Conservation (phyloP, 805 yeast species). For the Suhomyces pyralidae region DNA sequence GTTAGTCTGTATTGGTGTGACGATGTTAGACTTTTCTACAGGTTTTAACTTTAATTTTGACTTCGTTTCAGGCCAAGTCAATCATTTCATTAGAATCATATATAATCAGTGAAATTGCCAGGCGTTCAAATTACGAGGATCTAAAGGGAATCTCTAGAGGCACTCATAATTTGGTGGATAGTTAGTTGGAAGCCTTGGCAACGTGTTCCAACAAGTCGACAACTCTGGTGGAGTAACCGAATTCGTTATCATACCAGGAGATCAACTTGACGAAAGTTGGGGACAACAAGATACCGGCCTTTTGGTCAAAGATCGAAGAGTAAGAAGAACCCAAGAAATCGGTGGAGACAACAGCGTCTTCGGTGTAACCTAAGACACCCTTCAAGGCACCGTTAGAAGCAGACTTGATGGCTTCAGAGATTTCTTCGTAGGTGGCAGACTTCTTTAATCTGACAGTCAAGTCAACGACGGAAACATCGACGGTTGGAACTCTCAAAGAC, state of each 20-base stretch:
- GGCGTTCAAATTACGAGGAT: slow-evolving; percentile 1
- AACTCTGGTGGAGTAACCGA: slow-evolving; percentile 37
- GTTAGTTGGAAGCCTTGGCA: slow-evolving; percentile 20
- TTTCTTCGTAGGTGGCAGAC: slow-evolving; percentile 32
- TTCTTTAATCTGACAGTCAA: slow-evolving; percentile 32
- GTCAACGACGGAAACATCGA: slow-evolving; percentile 35
- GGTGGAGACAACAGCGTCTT: slow-evolving; percentile 34
- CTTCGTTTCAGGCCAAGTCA: slow-evolving; percentile 2
- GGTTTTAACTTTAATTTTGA: neutral
- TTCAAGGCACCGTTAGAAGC: slow-evolving; percentile 33
- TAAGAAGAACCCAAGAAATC: slow-evolving; percentile 29
- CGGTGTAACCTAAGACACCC: slow-evolving; percentile 36
- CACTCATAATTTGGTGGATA: slow-evolving; percentile 10
- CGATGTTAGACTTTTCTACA: too few species aligned
- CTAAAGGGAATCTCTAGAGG: neutral
- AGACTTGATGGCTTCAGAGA: slow-evolving; percentile 28
- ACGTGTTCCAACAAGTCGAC: slow-evolving; percentile 34
- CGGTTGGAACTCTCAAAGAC: slow-evolving; percentile 36
- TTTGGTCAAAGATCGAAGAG: slow-evolving; percentile 32
- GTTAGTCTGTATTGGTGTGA: too few species aligned
- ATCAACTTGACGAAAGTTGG: slow-evolving; percentile 36
- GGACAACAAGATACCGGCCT: slow-evolving; percentile 36
- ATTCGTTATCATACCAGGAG: slow-evolving; percentile 37
- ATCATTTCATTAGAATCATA: slow-evolving; percentile 5
- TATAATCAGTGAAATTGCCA: neutral